These are phyloP conservation scores for Fusarium sp. DNA, from an alignment of 2,329 filamentous ascomycete genomes.

Conservation along the genomic window DNA sequence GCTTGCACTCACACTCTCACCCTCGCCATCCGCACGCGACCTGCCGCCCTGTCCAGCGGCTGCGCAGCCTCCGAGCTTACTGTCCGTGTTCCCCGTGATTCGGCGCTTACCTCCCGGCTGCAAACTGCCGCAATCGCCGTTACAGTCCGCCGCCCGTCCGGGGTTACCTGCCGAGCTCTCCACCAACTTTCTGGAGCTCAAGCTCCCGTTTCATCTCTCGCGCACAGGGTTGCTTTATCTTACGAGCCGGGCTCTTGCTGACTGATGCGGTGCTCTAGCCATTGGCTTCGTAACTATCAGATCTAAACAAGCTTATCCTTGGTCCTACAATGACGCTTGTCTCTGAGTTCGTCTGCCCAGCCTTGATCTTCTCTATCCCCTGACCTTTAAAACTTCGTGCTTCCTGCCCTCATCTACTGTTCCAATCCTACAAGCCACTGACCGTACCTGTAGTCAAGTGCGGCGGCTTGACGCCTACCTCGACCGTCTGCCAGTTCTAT, in stretches of 20 bases:
- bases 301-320: slow-evolving; percentile 25
- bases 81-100: slow-evolving; percentile 18
- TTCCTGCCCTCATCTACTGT: background rate
- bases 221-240: slow-evolving; percentile 7
- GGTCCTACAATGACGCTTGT: slow-evolving; percentile 44
- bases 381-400: background rate
- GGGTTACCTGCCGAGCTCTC: slow-evolving; percentile 28
- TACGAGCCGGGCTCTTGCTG: slow-evolving; percentile 8
- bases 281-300: slow-evolving; percentile 19
- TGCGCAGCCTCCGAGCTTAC: slow-evolving; percentile 18
- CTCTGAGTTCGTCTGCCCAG: slow-evolving; percentile 46
- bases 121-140: slow-evolving; percentile 1
- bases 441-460: slow-evolving; percentile 61
- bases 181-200: slow-evolving; percentile 17
- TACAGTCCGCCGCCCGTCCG: background rate
- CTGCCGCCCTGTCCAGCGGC: slow-evolving; percentile 7
- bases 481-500: slow-evolving; percentile 64
- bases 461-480: slow-evolving; percentile 73
- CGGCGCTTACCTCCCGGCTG: slow-evolving; percentile 20
- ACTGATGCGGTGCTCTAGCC: slow-evolving; percentile 29
- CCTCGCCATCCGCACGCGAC: slow-evolving; percentile 21
- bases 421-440: slow-evolving; percentile 24
- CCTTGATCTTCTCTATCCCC: slow-evolving; percentile 9
- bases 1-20: slow-evolving; percentile 15
- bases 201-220: background rate